Evolutionary conservation across 192 early-diverging fungal species (phyloP), one percentile per base, ranked within the genome.

Genomic region (Ramicandelaber brevisporus): DNA sequence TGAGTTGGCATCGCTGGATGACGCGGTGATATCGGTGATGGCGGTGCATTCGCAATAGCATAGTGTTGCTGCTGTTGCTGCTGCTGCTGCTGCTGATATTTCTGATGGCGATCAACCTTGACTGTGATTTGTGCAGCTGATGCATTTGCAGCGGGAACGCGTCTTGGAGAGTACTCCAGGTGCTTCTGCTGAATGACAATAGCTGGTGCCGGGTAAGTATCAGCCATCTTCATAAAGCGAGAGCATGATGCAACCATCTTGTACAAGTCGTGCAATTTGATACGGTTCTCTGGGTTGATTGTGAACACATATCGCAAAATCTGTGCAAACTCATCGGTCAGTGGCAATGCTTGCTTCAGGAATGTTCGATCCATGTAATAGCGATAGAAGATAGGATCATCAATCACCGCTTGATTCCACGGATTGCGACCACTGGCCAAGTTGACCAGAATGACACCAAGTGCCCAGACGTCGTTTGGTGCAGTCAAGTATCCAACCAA

Each of bases 391-490:
- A 78, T 70, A 4, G 72, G 63, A 34, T 89, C 85, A 3, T 70
- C 50, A 1, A 54, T 41, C 34, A 61, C 59, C 8, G 72, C 68
- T 27, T 64, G 56, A 34, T 66, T 63, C 77, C 73, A 78, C 8
- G 74, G 74, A 34, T 80, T 80, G 32, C 80, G 67, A 17, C 83
- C 81, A 15, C 68, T 68, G 24, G 81, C 48, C 38, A 92, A 46
- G 44, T 92, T 92, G 48, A 87, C 61, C 18, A 92, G 59, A 31
- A 92, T 78, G 14, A 92, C 59, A 18, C 83, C 86, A 15, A 87
- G 45, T 1, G 79, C 59, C 83, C 83, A 92, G 10, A 80, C 69
- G 54, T 92, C 86, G 38, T 73, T 80, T 20, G 71, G 62, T 2
- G 68, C 67, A 11, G 83, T 66, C 1, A 51, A 48, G 37, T 71